Evolutionary conservation across 306 rosid genomes (phyloP).

Genomic region (Urtica urens): DNA sequence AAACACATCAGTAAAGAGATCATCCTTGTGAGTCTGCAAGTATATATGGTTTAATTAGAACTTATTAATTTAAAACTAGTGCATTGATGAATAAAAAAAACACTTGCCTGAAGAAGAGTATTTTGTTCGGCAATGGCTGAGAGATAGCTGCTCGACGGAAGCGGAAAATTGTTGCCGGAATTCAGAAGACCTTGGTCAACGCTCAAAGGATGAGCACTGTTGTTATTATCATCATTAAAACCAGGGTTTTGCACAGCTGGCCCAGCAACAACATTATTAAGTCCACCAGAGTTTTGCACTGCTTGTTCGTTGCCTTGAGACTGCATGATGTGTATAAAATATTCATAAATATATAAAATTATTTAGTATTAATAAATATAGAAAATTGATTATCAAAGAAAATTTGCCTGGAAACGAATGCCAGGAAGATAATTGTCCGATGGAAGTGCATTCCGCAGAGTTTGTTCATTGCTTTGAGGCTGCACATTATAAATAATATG

Average conservation of each 20-base stretch:
- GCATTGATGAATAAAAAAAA: background rate
- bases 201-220: no score
- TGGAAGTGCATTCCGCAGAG: background rate
- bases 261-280: no score
- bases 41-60: background rate
- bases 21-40: background rate
- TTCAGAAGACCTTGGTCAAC: no score
- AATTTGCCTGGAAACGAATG: conserved; percentile 8
- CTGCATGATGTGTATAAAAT: background rate
- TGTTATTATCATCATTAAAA: no score
- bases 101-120: background rate
- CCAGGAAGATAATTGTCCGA: conserved; percentile 2
- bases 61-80: no score
- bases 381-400: background rate
- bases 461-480: conserved; percentile 10
- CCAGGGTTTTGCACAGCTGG: no score
- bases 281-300: background rate
- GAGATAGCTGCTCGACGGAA: background rate
- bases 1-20: background rate
- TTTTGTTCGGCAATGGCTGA: background rate
- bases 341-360: background rate
- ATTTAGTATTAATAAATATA: background rate
- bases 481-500: background rate
- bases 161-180: background rate
- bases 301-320: background rate